These are phyloP conservation scores for Saccharomyces hybrid DNA, from an alignment of 1,139 yeast genomes.

Conservation along the genomic window DNA sequence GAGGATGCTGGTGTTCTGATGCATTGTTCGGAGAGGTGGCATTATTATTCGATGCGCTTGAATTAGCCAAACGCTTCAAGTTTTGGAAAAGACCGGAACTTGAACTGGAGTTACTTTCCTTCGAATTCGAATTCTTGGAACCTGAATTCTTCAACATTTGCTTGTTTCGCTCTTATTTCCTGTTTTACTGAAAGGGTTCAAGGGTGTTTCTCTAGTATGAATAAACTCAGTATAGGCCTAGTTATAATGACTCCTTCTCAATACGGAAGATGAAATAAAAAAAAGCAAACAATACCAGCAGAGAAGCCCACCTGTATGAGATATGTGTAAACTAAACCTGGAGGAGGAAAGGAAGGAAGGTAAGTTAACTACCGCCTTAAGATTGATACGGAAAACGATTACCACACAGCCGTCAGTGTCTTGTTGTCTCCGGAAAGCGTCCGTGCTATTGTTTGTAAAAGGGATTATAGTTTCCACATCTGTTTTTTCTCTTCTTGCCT, in stretches of 20 bases:
- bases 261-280: not conserved
- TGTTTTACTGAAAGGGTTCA: not conserved
- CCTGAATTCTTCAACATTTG: conserved; percentile 6
- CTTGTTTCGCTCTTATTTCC: not conserved
- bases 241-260: not conserved
- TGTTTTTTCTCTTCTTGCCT: not conserved
- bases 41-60: not conserved
- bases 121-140: conserved; percentile 5
- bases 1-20: not conserved
- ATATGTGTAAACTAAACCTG: not conserved
- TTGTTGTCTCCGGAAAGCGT: not conserved
- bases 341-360: not conserved
- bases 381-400: not conserved
- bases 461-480: not conserved
- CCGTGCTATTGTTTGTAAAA: not conserved
- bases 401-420: not conserved
- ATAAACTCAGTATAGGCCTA: not conserved
- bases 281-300: not conserved
- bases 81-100: conserved; percentile 14
- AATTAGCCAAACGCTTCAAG: conserved; percentile 14
- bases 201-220: too few relatives aligned
- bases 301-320: not conserved
- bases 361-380: not conserved
- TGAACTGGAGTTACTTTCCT: not conserved
- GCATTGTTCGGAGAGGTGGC: not conserved